Conservation (phyloP, 208 protist species). For the Wallacemonas rigidus region DNA sequence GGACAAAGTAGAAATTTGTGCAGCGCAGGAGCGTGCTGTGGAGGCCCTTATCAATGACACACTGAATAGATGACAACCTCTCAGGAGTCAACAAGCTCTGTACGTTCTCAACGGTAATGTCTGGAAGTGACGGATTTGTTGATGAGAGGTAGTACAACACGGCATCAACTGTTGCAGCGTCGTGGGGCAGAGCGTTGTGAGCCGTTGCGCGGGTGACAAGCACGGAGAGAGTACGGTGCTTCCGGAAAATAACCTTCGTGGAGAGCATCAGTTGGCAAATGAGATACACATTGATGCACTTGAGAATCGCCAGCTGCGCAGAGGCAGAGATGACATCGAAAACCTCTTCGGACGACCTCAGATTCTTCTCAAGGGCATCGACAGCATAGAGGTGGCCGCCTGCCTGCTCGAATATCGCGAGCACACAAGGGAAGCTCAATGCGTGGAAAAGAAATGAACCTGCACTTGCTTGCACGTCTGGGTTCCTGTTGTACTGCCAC, state of each 20-base stretch:
- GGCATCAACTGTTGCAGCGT: slow-evolving; percentile 69
- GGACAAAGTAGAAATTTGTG: slow-evolving; percentile 78
- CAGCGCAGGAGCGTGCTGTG: slow-evolving; percentile 70
- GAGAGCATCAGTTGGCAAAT: slow-evolving; percentile 81
- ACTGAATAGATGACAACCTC: slow-evolving; percentile 51
- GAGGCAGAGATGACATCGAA: slow-evolving; percentile 69
- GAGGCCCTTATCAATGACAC: slow-evolving; percentile 66
- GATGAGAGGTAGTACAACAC: slow-evolving; percentile 68
- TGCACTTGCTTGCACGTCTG: slow-evolving; percentile 73
- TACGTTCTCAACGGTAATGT: slow-evolving; percentile 76
- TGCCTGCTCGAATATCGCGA: slow-evolving; percentile 66
- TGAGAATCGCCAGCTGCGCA: slow-evolving; percentile 58
- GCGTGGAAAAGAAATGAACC: slow-evolving; percentile 77
- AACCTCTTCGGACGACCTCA: slow-evolving; percentile 69
- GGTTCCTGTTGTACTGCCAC: slow-evolving; percentile 52
- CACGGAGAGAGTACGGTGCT: slow-evolving; percentile 70
- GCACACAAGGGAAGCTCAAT: slow-evolving; percentile 79
- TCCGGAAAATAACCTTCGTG: slow-evolving; percentile 81
- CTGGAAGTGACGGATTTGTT: slow-evolving; percentile 48
- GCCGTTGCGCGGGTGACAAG: slow-evolving; percentile 73
- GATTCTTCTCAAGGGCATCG: slow-evolving; percentile 44
- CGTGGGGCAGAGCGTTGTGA: slow-evolving; percentile 63
- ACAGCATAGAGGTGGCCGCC: slow-evolving; percentile 58
- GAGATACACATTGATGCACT: slow-evolving; percentile 81
- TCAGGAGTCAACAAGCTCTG: slow-evolving; percentile 74